Base-by-base conservation (phyloP, 2,329 filamentous ascomycete species). In the Calonectria naviculata region DNA sequence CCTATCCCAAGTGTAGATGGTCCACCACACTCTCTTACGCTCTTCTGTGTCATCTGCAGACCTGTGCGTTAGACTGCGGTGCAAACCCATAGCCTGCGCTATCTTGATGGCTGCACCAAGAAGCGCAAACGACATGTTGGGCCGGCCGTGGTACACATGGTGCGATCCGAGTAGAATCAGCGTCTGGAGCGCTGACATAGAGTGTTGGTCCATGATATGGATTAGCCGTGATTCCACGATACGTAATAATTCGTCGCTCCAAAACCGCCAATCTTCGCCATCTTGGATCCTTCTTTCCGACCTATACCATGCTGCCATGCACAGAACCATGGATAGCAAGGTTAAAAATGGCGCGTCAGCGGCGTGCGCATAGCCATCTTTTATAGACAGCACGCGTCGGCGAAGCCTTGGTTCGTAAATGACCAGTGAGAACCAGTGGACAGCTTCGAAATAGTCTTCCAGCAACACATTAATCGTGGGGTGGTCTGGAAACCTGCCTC, bases 1-100 rank as follows among this genome's bases (percentile, higher is more conserved):
- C 60, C 62, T 54, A 19, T 65, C 62, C 62, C 62, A 65, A 12
- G 62, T 65, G 8, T 65, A 65, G 19, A 65, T 54, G 9, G 62
- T 65, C 62, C 62, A 65, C 62, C 62, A 65, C 31, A 65, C 62
- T 31, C 62, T 52, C 31, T 65, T 65, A 21, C 62, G 62, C 46
- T 65, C 62, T 24, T 65, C 62, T 19, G 28, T n/a, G 17, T 65
- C 62, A 21, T 38, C 42, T 15, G 5, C 4, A 31, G 62, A 19
- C 38, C 44, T 47, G 8, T 47, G 31, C 24, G 21, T 65, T 5
- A 54, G 12, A 8, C 36, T 17, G 0, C 62, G 62, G 24, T 65
- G 62, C 44, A 65, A 47, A 8, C 62, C 62, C 62, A 65, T 52
- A 26, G 62, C 46, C n/a, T 65, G 62, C 2, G 31, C n/a, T 24